These are phyloP conservation scores for Esteya vermicola DNA, from an alignment of 2,329 filamentous ascomycete species.

Conservation along the genomic window DNA sequence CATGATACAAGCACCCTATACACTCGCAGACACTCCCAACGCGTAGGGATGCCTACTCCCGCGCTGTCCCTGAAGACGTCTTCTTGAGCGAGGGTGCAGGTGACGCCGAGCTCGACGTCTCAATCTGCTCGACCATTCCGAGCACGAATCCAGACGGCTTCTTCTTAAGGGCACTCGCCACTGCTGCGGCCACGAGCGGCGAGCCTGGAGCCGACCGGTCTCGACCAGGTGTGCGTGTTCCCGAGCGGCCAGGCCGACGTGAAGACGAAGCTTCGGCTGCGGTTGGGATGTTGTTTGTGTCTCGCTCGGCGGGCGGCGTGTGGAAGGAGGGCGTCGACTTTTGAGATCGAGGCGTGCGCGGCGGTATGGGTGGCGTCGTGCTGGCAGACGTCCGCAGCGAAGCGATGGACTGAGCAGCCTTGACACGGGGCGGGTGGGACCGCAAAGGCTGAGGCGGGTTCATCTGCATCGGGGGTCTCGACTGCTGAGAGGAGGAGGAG, in stretches of 20 bases:
- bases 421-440: neutral
- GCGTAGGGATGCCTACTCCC: neutral
- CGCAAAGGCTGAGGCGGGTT: neutral
- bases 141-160: constrained; percentile 22
- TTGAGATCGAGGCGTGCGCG: neutral
- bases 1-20: neutral
- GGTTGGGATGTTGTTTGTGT: no score
- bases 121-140: constrained; percentile 41
- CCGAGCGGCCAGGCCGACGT: no score
- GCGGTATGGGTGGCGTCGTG: neutral
- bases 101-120: constrained; percentile 14
- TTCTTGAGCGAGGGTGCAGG: neutral
- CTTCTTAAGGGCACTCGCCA: neutral
- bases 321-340: neutral
- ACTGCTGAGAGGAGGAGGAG: no score
- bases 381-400: neutral
- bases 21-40: neutral
- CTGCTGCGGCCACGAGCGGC: no score
- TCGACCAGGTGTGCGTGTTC: no score
- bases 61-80: no score
- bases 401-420: neutral
- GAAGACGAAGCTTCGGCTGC: neutral
- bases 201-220: no score
- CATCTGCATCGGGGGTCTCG: no score
- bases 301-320: no score